These are phyloP conservation scores for Flaveria sonorensis DNA, from an alignment of 129 eudicot genomes.

Conservation along the genomic window DNA sequence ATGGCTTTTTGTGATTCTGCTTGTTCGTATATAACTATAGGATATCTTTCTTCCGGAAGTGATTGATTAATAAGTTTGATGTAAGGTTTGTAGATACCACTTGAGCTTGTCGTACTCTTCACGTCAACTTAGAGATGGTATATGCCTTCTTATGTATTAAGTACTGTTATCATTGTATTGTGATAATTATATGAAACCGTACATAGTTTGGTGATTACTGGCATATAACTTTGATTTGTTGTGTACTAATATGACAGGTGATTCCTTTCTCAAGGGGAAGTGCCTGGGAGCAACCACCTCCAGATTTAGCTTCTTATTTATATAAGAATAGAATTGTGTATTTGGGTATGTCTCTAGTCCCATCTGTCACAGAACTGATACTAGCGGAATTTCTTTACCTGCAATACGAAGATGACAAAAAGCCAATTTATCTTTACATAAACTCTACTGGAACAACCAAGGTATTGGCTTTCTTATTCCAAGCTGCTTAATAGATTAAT, in stretches of 20 bases:
- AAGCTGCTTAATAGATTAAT: conserved; percentile 7
- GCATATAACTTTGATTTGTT: neutral
- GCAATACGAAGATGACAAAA: conserved; percentile 61
- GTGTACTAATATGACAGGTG: conserved; percentile 54
- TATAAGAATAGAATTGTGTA: conserved; percentile 79
- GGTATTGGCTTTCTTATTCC: conserved; percentile 47
- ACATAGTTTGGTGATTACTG: neutral
- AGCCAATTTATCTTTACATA: conserved; percentile 88
- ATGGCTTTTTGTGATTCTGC: too few species aligned
- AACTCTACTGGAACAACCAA: conserved; percentile 94
- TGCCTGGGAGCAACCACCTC: conserved; percentile 92
- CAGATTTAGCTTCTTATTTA: conserved; percentile 86
- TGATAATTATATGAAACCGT: neutral
- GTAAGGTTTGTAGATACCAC: neutral
- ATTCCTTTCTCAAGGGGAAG: conserved; percentile 80
- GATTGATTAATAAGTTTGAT: conserved; percentile 5
- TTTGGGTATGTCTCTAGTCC: conserved; percentile 82
- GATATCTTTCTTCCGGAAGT: neutral
- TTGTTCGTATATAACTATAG: neutral
- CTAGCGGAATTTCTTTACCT: conserved; percentile 84
- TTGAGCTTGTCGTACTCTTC: neutral
- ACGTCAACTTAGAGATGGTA: neutral
- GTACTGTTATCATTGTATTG: neutral
- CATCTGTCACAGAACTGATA: conserved; percentile 76
- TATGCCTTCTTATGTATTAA: neutral